Evolutionary conservation across 441 rosid species (phyloP).

Genomic region (Bruguiera hainesii): DNA sequence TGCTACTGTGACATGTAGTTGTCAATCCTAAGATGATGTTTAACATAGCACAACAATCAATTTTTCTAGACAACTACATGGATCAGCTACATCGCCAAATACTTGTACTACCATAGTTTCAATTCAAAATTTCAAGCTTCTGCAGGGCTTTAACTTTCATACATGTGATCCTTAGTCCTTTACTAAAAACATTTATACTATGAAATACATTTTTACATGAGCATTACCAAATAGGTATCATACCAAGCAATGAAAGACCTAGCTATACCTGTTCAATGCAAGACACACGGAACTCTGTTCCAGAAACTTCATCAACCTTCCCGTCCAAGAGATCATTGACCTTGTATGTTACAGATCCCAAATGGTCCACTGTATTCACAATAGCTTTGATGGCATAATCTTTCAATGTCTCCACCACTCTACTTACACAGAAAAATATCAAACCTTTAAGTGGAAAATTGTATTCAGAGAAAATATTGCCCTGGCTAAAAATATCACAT

Average conservation of each 20-base stretch:
- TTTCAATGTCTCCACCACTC: conserved; percentile 88
- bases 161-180: neutral
- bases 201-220: neutral
- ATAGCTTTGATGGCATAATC: conserved; percentile 92
- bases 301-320: conserved; percentile 78
- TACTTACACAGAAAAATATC: conserved; percentile 31
- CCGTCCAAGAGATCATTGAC: conserved; percentile 80
- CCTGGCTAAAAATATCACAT: neutral
- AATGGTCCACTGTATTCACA: conserved; percentile 91
- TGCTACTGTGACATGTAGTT: neutral
- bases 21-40: neutral
- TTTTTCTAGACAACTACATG: neutral
- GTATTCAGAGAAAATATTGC: conserved; percentile 1
- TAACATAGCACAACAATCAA: neutral
- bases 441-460: conserved; percentile 1
- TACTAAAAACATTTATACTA: neutral
- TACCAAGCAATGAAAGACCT: neutral
- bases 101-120: neutral
- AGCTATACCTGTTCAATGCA: conserved; percentile 77
- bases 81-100: neutral
- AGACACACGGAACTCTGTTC: conserved; percentile 70
- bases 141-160: neutral
- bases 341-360: conserved; percentile 88
- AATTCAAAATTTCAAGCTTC: neutral
- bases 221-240: neutral